Percentiles rank a stretch among this genome's conserved stretches.
These are phyloP conservation scores for Graphilbum sp. DNA, from an alignment of 2,329 filamentous ascomycete species.

Conservation along the genomic window DNA sequence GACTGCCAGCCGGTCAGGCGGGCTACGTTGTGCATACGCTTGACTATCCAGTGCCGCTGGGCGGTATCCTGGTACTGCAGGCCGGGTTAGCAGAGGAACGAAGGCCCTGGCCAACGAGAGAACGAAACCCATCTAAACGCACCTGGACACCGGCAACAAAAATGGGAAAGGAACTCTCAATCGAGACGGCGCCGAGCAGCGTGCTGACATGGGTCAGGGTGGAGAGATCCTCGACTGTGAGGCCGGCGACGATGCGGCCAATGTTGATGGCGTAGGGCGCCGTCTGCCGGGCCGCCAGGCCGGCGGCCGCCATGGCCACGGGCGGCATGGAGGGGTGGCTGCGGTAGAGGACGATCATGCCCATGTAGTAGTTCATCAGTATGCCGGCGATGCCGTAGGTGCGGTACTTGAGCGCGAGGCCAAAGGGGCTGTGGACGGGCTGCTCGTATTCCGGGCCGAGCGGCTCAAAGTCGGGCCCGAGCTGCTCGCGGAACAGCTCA, in stretches of 20 bases:
- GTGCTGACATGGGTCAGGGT: conserved; percentile 50
- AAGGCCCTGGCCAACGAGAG: no score
- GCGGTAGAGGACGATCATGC: conserved; percentile 65
- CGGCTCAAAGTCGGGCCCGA: conserved; percentile 63
- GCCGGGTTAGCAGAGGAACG: not conserved
- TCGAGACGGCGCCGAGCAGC: conserved; percentile 61
- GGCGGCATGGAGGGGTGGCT: conserved; percentile 83
- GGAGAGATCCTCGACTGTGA: conserved; percentile 39
- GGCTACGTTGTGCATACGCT: conserved; percentile 57
- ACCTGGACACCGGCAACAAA: conserved; percentile 76
- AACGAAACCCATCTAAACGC: no score
- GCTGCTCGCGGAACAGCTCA: conserved; percentile 42
- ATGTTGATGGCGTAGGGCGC: conserved; percentile 55
- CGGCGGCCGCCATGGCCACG: conserved; percentile 73
- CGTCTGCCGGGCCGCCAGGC: conserved; percentile 58
- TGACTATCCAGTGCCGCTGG: conserved; percentile 66
- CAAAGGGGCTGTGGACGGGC: conserved; percentile 59
- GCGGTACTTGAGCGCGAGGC: conserved; percentile 62
- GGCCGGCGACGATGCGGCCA: conserved; percentile 63
- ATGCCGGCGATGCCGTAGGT: conserved; percentile 77
- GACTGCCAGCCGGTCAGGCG: conserved; percentile 78
- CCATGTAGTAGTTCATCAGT: conserved; percentile 79
- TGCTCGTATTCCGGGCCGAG: conserved; percentile 50
- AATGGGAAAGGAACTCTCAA: conserved; percentile 65
- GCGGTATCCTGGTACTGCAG: conserved; percentile 49